Evolutionary conservation across 2,329 filamentous ascomycete genomes (phyloP), one percentile per base, ranked within the genome.

Genomic region (Fusarium sororula): DNA sequence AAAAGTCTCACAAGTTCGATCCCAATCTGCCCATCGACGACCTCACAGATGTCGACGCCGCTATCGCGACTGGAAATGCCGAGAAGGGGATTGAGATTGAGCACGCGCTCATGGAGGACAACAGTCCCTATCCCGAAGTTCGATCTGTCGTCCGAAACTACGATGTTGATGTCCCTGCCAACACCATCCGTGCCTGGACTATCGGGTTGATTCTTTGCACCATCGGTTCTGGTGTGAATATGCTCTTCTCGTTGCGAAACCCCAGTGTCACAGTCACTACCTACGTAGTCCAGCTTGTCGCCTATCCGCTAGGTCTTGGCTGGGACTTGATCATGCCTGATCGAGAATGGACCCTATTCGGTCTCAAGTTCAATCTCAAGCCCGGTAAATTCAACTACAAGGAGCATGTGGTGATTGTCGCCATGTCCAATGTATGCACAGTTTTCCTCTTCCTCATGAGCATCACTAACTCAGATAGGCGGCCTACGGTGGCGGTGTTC

Each of bases 41-140:
- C 54, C 82, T 89, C 58, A 88, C 89, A 69, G 88, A 90, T 80
- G 85, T 92, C 69, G 89, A 91, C 66, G 85, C 87, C 50, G 89
- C 87, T 35, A 84, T 91, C 51, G 82, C 85, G 47, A 86, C 85
- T 5, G 84, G 86, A 66, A 88, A 90, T 80, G 84, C 86, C 72
- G 88, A 87, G 75, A 87, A 88, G 79, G 88, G 88, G 62, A 81
- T 88, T 56, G 85, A 87, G 67, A 86, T 91, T 73, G 88, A 90
- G 75, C 86, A 88, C 74, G 87, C 89, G 53, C 81, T 88, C 66
- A 84, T 91, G 77, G 86, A 91, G 78, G 90, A 92, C 65, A 90
- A 92, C 79, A 92, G 90, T 54, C 90, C 90, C 6, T 92, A 92
- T 77, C 89, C 90, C 42, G 90, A 92, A 82, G 90, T 92, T 62